Base-by-base conservation (phyloP, 179 eudicot species). In the Drosera spatulata region DNA sequence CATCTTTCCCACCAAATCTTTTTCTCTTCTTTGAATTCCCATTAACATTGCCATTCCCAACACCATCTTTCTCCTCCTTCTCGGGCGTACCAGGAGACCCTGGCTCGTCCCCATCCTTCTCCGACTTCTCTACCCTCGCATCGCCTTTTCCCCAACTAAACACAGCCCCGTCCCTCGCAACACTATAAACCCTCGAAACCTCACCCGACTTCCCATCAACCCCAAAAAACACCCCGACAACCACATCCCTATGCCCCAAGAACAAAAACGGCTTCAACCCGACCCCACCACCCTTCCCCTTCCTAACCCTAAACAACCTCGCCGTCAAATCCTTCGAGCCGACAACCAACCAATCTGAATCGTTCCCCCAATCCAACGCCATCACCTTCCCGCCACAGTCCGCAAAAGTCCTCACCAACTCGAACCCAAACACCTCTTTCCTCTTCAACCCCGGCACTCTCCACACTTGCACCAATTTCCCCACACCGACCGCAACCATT, bases 281-380 rank as follows among this genome's bases (percentile, higher is more conserved):
- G 33, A 22, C 33, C 1, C 50, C 59, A 3, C 60, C 63, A 3
- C 60, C 63, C 38, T 15, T 53, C 52, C 47, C 58, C 42, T 76
- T 80, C 68, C 52, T 78, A 71, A 93, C 65, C 60, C 85, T 75
- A 72, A 89, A 77, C 72, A 93, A 59, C 71, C 99, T 79, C n/a
- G 69, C 96, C 40, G 90, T 78, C 79, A 93, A 76, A 68, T 93
- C 99, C 75, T 83, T 77, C 1, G 96, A 93, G 2, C 95, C 99
- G 3, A 69, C 93, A 0, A 93, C 62, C 68, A 93, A 61, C 61
- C 76, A 89, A 9, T 55, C 50, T 11, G 88, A 84, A 63, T 80
- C 80, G 0, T 83, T 82, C 56, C 89, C 80, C 99, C 99, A 93
- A 56, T 79, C 75, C 70, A 93, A 55, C 11, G 85, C 73, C n/a